phyloP scores from a whole-genome alignment of 768 basidiomycete species.

The Mrakia blollopis region DNA sequence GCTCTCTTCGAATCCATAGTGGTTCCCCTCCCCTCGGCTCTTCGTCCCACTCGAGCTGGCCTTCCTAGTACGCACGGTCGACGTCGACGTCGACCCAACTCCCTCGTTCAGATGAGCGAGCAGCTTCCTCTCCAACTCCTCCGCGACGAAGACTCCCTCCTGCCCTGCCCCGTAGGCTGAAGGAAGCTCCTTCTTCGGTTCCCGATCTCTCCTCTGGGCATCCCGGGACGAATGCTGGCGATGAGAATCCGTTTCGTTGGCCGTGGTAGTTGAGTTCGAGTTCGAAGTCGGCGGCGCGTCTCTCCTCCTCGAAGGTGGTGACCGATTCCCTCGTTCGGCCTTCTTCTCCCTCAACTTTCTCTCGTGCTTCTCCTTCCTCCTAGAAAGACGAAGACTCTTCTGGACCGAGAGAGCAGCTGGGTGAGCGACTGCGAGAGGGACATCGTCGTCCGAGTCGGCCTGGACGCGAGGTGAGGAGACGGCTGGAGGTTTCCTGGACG shows the following conservation, averaged over 20 bases:
- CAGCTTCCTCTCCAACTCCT: slow-evolving; percentile 29
- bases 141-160: slow-evolving; percentile 27
- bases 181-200: slow-evolving; percentile 19
- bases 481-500: background rate
- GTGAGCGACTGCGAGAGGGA: slow-evolving; percentile 75
- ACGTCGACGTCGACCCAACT: background rate
- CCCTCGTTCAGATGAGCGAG: slow-evolving; percentile 9
- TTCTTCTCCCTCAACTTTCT: slow-evolving; percentile 13
- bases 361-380: slow-evolving; percentile 31
- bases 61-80: background rate
- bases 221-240: background rate
- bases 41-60: slow-evolving; percentile 15
- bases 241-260: background rate
- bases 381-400: slow-evolving; percentile 59
- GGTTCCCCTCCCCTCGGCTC: background rate
- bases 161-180: slow-evolving; percentile 19
- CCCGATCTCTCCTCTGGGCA: background rate
- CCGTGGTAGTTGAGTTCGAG: slow-evolving; percentile 2
- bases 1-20: background rate
- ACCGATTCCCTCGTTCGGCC: background rate
- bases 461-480: background rate
- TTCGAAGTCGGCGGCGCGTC: background rate
- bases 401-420: slow-evolving; percentile 75
- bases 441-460: slow-evolving; percentile 54
- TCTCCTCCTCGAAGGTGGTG: background rate